Conservation (phyloP, 2,329 filamentous ascomycete genomes). For the Ophiosphaerella herpotricha region DNA sequence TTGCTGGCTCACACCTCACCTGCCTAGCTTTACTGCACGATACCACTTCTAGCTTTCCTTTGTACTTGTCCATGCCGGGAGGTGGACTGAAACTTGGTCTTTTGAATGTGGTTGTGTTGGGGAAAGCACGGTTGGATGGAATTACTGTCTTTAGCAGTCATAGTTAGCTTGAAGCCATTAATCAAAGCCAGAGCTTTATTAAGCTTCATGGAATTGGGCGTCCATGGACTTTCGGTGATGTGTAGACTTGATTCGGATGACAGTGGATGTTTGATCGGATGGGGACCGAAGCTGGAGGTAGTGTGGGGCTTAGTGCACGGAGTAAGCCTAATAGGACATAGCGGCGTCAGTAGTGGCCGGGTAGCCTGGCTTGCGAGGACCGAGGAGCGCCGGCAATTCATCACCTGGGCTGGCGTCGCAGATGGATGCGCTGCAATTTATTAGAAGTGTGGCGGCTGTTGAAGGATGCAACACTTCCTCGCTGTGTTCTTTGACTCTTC, state of each 20-base stretch:
- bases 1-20: neutral
- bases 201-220: neutral
- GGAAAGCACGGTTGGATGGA: neutral
- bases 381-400: constrained; percentile 35
- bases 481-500: neutral
- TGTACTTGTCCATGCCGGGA: neutral
- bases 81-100: neutral
- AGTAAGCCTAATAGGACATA: constrained; percentile 9
- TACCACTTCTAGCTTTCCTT: constrained; percentile 5
- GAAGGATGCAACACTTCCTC: neutral
- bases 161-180: neutral
- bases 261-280: constrained; percentile 1
- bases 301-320: constrained; percentile 22
- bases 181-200: neutral
- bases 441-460: constrained; percentile 9
- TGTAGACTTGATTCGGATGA: no score
- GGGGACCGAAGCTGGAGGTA: neutral
- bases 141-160: constrained; percentile 4
- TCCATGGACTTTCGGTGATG: neutral
- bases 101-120: neutral
- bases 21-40: constrained; percentile 5
- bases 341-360: constrained; percentile 3
- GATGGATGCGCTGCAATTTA: constrained; percentile 10
- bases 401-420: constrained; percentile 28
- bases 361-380: constrained; percentile 7